phyloP scores from a whole-genome alignment of 1,284 basidiomycete species.

The Austroboletus niveus region DNA sequence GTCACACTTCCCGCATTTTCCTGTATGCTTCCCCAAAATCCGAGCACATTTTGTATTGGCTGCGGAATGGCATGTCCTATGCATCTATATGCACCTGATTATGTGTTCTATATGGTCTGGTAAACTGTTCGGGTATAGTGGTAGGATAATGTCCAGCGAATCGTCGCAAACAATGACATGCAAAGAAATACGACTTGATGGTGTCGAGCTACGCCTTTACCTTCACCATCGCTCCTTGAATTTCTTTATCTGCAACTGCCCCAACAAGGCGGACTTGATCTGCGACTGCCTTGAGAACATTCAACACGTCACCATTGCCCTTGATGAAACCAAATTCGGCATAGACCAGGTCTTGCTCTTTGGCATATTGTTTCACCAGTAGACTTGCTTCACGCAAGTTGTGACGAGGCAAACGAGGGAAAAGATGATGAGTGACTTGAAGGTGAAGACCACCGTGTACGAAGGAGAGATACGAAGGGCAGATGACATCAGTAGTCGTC shows the following conservation, averaged over 20 bases:
- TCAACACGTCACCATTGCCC: conserved; percentile 78
- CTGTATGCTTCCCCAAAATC: conserved; percentile 38
- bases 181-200: not conserved
- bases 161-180: not conserved
- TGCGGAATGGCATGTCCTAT: conserved; percentile 35
- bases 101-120: not conserved
- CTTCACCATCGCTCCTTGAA: conserved; percentile 55
- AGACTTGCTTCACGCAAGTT: conserved; percentile 81
- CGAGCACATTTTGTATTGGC: conserved; percentile 22
- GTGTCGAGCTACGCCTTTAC: not conserved
- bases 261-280: conserved; percentile 77
- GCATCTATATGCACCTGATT: conserved; percentile 28
- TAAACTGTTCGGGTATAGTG: conserved; percentile 19
- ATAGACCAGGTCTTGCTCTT: conserved; percentile 82
- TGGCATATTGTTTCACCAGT: conserved; percentile 84
- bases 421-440: conserved; percentile 96
- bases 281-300: conserved; percentile 77
- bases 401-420: conserved; percentile 93
- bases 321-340: conserved; percentile 88
- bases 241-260: conserved; percentile 68
- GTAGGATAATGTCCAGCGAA: not conserved
- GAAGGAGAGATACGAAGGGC: conserved; percentile 80
- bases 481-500: conserved; percentile 95
- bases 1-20: conserved; percentile 7
- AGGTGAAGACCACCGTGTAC: conserved; percentile 93